Evolutionary conservation across 345 rosid genomes (phyloP).

Genomic region (Eucalyptus regnans): DNA sequence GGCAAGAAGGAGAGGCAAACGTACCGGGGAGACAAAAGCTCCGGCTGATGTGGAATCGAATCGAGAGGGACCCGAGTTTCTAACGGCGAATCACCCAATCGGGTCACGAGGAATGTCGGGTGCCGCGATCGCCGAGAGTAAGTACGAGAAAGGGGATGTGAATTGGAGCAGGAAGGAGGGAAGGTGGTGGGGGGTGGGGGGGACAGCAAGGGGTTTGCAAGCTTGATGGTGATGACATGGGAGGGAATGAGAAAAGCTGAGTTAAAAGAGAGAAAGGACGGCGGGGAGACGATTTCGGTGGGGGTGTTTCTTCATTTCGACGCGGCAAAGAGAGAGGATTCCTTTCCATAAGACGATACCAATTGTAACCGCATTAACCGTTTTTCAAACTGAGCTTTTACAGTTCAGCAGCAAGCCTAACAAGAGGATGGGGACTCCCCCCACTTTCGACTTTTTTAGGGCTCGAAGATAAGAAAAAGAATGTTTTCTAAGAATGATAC

Average conservation of each 20-base stretch:
- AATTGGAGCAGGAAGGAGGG: not conserved
- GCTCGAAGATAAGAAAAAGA: not conserved
- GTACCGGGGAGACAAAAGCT: not conserved
- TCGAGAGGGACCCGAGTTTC: not conserved
- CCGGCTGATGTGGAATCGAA: not conserved
- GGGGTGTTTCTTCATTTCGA: not conserved
- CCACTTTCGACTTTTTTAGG: not conserved
- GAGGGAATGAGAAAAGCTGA: not conserved
- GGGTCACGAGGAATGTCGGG: not conserved
- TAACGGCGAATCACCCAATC: not conserved
- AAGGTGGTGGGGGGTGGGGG: not conserved
- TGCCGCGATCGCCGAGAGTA: not conserved
- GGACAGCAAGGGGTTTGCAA: not conserved
- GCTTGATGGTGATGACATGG: not conserved
- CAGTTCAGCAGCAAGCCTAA: not conserved
- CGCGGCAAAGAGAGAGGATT: not conserved
- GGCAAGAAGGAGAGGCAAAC: not conserved
- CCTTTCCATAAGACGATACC: not conserved
- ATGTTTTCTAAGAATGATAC: not conserved
- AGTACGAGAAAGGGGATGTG: not conserved
- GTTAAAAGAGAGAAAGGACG: not conserved
- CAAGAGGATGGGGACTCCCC: not conserved
- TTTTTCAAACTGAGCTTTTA: not conserved
- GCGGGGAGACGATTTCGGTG: conserved; percentile 8
- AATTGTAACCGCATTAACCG: not conserved